Evolutionary conservation across 2,329 filamentous ascomycete genomes (phyloP), one percentile per base, ranked within the genome.

Genomic region (Diaporthe sp.): DNA sequence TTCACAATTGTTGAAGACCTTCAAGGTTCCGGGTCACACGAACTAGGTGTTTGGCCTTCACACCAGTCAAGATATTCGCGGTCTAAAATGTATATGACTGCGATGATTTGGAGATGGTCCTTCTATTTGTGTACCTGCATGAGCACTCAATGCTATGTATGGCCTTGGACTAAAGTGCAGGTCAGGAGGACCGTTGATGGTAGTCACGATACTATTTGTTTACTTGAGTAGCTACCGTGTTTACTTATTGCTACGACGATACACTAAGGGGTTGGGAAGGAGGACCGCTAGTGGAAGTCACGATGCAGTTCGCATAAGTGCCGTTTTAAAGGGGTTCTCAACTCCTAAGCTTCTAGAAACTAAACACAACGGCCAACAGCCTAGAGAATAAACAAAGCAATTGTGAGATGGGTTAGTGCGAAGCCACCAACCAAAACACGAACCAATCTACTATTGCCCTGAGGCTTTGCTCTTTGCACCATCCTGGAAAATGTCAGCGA

Each of bases 381-480:
- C 2, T 15, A 4, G 2, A 27, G 19, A 6, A 13, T 4, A 27
- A 19, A 47, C 22, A 50, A 8, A 22, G 19, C 25, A 27, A 19
- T 7, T 27, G 22, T 9, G 35, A 37, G 42, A 4, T 13, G 3
- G 30, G 12, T 50, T 39, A 61, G 35, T 55, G 59, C 30, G 17
- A 39, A 35, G 50, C 51, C 17, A 74, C 55, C 8, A 82, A 71
- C 79, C 80, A 82, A 15, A 80, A 75, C 17, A 79, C 74, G 42
- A 81, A 80, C 81, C 80, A 82, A 32, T 77, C 76, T 32, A 79
- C 51, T 37, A 81, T 81, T 1, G 73, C 78, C 13, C 73, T 72
- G 4, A 81, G 72, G 55, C 81, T 80, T 63, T 81, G 80, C 59
- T 81, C 79, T 71, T 81, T 81, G 35, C 78, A 79, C 80, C 80